phyloP scores from a whole-genome alignment of 1,139 yeast species.

The Yamadazyma kanchanaburiensis region DNA sequence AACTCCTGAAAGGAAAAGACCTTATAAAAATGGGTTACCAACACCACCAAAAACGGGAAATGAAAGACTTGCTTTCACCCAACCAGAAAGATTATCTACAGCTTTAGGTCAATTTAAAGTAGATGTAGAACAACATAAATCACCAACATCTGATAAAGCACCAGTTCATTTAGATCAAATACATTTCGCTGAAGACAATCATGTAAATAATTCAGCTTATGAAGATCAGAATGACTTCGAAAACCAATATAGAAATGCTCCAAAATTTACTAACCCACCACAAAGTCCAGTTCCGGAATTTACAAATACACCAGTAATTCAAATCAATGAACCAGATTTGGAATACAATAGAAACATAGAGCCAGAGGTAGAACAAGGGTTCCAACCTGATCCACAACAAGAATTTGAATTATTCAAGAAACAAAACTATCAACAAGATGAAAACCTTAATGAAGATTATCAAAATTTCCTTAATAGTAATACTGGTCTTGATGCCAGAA shows the following conservation, averaged over 20 bases:
- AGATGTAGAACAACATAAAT: slow-evolving; percentile 19
- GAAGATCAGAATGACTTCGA: no score
- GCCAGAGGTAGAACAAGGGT: no score
- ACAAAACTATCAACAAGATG: slow-evolving; percentile 6
- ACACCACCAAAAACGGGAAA: slow-evolving; percentile 9
- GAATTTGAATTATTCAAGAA: slow-evolving; percentile 16
- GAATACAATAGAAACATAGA: no score
- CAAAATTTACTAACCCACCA: slow-evolving; percentile 8
- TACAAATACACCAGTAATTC: background rate
- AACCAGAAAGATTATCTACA: slow-evolving; percentile 21
- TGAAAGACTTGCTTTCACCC: slow-evolving; percentile 3
- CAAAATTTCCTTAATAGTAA: slow-evolving; percentile 23
- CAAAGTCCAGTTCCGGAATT: background rate
- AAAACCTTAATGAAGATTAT: slow-evolving; percentile 22
- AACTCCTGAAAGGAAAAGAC: slow-evolving; percentile 10
- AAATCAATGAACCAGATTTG: background rate
- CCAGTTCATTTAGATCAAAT: background rate
- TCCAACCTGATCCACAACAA: slow-evolving; percentile 10
- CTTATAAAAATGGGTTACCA: slow-evolving; percentile 5
- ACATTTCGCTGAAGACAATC: background rate
- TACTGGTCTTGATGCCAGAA: slow-evolving; percentile 12
- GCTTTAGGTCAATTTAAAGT: slow-evolving; percentile 30
- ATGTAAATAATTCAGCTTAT: background rate
- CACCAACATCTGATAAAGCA: slow-evolving; percentile 4
- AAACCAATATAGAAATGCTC: slow-evolving; percentile 6